Percentiles rank a stretch among this genome's conserved stretches.
phyloP scores from a whole-genome alignment of 2,329 filamentous ascomycete species.

The Pseudopyrenochaeta lycopersici region DNA sequence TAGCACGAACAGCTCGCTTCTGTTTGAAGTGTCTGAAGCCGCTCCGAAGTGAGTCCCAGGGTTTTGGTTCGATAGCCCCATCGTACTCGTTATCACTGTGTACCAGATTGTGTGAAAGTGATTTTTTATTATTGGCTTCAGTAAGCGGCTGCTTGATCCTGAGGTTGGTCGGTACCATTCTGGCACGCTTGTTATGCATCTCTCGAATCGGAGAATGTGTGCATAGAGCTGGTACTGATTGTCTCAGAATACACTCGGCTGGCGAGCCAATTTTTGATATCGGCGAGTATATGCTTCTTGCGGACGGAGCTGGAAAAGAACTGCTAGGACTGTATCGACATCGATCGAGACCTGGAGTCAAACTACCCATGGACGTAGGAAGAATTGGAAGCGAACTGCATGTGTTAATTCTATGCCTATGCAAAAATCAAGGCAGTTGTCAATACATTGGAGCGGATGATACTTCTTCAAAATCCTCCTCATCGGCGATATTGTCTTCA shows the following conservation, averaged over 20 bases:
- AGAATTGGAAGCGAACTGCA: neutral
- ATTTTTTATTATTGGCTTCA: neutral
- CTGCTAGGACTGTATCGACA: neutral
- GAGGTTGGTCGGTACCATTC: neutral
- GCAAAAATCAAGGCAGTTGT: neutral
- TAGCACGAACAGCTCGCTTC: neutral
- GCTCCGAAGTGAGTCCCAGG: no score
- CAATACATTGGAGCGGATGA: neutral
- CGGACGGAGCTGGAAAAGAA: neutral
- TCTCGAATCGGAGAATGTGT: neutral
- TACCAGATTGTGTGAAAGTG: no score
- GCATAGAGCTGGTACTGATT: neutral
- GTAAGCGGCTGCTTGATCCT: neutral
- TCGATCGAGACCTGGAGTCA: neutral
- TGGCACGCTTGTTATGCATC: neutral
- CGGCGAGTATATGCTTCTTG: neutral
- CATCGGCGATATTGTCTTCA: neutral
- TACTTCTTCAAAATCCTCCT: neutral
- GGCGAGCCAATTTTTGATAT: neutral
- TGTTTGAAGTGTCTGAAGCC: no score
- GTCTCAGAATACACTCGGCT: neutral
- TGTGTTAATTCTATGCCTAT: neutral
- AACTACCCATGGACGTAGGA: neutral
- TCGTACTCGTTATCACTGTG: no score
- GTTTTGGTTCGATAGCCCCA: no score